phyloP scores from a whole-genome alignment of 2,329 filamentous ascomycete species.

The Hypoxylon sp. region DNA sequence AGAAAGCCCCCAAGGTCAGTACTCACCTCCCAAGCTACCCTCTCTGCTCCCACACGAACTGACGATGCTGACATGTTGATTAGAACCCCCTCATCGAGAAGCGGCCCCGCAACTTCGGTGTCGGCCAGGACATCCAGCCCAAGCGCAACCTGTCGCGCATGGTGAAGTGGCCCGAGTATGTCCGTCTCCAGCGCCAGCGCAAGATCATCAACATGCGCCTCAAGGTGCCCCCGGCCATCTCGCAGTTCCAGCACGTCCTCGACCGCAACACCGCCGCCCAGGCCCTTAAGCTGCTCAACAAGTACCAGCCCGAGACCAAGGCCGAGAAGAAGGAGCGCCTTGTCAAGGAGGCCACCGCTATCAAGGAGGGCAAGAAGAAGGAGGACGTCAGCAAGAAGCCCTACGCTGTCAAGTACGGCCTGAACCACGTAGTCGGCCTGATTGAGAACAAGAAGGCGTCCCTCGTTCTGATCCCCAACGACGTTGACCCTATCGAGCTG shows the following conservation, averaged over 20 bases:
- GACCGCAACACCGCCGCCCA: conserved; percentile 97
- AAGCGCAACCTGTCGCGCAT: conserved; percentile 95
- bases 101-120: conserved; percentile 95
- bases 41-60: not conserved
- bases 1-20: conserved; percentile 97
- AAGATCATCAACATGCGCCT: conserved; percentile 98
- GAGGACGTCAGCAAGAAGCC: conserved; percentile 99
- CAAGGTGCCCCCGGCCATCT: conserved; percentile 96
- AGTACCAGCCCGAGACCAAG: conserved; percentile 99
- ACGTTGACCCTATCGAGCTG: conserved; percentile 99
- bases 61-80: conserved; percentile 33
- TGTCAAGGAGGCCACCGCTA: conserved; percentile 95
- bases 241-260: conserved; percentile 97
- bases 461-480: conserved; percentile 97
- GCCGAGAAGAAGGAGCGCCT: conserved; percentile 99
- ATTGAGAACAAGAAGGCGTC: conserved; percentile 99
- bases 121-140: conserved; percentile 98
- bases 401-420: conserved; percentile 98
- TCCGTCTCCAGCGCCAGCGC: conserved; percentile 92
- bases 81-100: conserved; percentile 99
- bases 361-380: conserved; percentile 99
- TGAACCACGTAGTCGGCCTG: conserved; percentile 98
- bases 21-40: conserved; percentile 22
- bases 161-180: conserved; percentile 99
- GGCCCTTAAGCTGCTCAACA: conserved; percentile 99